Conservation (phyloP, 257 asterid species). For the Gentiana dahurica region DNA sequence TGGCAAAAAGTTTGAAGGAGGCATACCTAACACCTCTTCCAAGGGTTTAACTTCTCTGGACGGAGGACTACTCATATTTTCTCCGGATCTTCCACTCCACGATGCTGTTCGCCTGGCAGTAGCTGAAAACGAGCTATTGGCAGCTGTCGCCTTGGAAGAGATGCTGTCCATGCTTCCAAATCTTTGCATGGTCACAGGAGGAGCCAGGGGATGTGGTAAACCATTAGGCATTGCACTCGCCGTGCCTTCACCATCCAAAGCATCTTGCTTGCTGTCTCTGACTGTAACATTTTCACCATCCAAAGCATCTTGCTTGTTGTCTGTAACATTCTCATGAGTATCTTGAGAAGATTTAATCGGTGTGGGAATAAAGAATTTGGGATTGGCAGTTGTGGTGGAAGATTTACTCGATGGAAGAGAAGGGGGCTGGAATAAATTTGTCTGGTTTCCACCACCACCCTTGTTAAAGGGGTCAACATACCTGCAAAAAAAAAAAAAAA, state of each 20-base stretch:
- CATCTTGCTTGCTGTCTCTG: no score
- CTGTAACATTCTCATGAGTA: constrained; percentile 18
- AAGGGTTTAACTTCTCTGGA: constrained; percentile 26
- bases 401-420: constrained; percentile 49
- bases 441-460: constrained; percentile 53
- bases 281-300: no score
- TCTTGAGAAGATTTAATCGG: constrained; percentile 34
- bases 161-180: constrained; percentile 68
- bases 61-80: constrained; percentile 33
- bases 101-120: constrained; percentile 72
- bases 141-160: constrained; percentile 20
- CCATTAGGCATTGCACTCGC: constrained; percentile 20
- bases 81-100: constrained; percentile 76
- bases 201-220: constrained; percentile 25
- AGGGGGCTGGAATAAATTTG: constrained; percentile 37
- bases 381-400: constrained; percentile 28
- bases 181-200: constrained; percentile 37
- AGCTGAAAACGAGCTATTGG: constrained; percentile 22
- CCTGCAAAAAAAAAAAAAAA: constrained; percentile 13
- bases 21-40: constrained; percentile 48
- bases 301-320: constrained; percentile 22
- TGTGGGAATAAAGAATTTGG: constrained; percentile 72
- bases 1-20: constrained; percentile 27
- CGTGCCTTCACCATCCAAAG: constrained; percentile 18
- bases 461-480: constrained; percentile 38